Conservation (phyloP, 225 moss, liverwort and hornwort species). For the Polytrichum formosum region DNA sequence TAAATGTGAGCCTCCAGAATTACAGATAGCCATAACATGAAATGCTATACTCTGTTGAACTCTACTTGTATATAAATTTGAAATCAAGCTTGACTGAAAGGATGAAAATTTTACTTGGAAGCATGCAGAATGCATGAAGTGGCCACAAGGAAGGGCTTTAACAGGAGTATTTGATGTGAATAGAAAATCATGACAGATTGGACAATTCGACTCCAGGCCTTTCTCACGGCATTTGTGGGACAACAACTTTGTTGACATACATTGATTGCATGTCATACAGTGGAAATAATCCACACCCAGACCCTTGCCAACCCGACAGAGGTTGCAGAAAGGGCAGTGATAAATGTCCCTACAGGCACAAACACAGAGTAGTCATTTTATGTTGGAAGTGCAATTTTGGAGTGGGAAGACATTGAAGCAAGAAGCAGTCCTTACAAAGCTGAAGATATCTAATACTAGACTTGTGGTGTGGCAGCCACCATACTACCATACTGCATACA, state of each 20-base stretch:
- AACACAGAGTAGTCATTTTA: too few species aligned
- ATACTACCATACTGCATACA: too few species aligned
- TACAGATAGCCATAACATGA: too few species aligned
- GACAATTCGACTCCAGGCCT: conserved; percentile 93
- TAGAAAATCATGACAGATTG: conserved; percentile 96
- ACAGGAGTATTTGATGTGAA: conserved; percentile 95
- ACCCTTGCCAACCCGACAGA: conserved; percentile 97
- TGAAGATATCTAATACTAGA: neutral
- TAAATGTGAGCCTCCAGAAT: too few species aligned
- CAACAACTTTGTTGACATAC: conserved; percentile 87
- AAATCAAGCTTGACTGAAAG: neutral
- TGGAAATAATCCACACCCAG: conserved; percentile 94
- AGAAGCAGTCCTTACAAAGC: too few species aligned
- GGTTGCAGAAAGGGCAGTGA: conserved; percentile 96
- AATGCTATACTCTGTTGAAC: too few species aligned
- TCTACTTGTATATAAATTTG: too few species aligned
- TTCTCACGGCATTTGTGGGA: conserved; percentile 88
- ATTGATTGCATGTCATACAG: conserved; percentile 94
- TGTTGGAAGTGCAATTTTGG: too few species aligned
- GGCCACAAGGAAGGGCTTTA: conserved; percentile 97
- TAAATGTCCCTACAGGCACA: conserved; percentile 70
- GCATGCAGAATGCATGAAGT: conserved; percentile 99
- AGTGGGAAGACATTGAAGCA: too few species aligned
- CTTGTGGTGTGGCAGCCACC: too few species aligned
- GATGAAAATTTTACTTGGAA: conserved; percentile 55